Evolutionary conservation across 768 basidiomycete species (phyloP).

Genomic region (Trametes cingulata): DNA sequence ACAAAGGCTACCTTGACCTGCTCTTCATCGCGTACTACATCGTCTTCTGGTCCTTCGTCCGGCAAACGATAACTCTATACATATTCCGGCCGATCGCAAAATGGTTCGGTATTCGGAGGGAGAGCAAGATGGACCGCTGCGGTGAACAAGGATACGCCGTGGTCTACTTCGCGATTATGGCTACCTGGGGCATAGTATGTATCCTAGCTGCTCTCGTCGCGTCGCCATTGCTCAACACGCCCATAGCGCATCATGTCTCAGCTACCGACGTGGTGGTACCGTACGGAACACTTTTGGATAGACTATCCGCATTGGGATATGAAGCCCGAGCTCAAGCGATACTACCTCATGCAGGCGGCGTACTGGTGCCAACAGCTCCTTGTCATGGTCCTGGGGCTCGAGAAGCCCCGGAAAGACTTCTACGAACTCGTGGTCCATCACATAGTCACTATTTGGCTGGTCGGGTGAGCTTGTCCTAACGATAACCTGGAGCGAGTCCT

Average conservation of each 20-base stretch:
- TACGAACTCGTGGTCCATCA: slow-evolving; percentile 87
- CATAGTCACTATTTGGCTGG: slow-evolving; percentile 90
- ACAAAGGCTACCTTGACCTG: slow-evolving; percentile 74
- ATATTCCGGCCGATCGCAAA: slow-evolving; percentile 68
- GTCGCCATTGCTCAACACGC: background rate
- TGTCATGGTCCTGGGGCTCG: slow-evolving; percentile 79
- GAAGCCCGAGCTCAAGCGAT: slow-evolving; percentile 80
- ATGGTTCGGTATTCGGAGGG: slow-evolving; percentile 67
- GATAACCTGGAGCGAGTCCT: background rate
- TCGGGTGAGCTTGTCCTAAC: slow-evolving; percentile 57
- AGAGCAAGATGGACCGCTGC: slow-evolving; percentile 75
- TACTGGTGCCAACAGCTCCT: slow-evolving; percentile 96
- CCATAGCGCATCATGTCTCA: slow-evolving; percentile 77
- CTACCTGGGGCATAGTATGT: slow-evolving; percentile 79
- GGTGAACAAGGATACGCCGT: slow-evolving; percentile 93
- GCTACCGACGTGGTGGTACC: slow-evolving; percentile 84
- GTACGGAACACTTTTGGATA: slow-evolving; percentile 86
- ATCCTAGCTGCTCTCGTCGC: background rate
- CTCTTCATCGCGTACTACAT: slow-evolving; percentile 81
- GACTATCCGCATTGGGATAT: slow-evolving; percentile 92
- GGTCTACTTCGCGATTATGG: slow-evolving; percentile 73
- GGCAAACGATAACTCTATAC: slow-evolving; percentile 72
- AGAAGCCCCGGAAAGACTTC: slow-evolving; percentile 95
- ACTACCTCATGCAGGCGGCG: slow-evolving; percentile 90
- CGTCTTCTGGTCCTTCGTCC: slow-evolving; percentile 85